A percentile compares a stretch with the other conserved stretches of the same genome.
Conservation (phyloP, 2,329 filamentous ascomycete species). For the Simplicillium sp. region DNA sequence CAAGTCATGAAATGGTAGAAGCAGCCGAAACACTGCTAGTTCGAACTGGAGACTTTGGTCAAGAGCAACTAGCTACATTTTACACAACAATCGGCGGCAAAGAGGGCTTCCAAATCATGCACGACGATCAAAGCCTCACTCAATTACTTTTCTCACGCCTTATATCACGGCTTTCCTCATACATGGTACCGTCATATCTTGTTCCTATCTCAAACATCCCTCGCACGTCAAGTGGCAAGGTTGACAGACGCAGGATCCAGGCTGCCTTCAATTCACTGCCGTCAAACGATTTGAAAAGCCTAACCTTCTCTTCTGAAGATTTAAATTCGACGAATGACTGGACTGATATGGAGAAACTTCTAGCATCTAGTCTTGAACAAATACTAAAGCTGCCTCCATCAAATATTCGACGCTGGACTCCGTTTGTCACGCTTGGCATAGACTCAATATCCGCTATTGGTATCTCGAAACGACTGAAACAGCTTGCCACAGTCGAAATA, state of each 20-base stretch:
- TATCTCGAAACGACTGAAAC: constrained; percentile 49
- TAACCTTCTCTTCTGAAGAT: constrained; percentile 15
- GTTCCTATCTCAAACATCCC: constrained; percentile 63
- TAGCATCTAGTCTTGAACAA: constrained; percentile 46
- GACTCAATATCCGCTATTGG: constrained; percentile 77
- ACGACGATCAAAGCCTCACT: constrained; percentile 24
- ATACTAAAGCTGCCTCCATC: constrained; percentile 33
- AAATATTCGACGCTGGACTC: constrained; percentile 53
- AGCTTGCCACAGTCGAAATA: constrained; percentile 34
- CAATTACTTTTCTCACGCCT: constrained; percentile 44
- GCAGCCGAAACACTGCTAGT: constrained; percentile 58
- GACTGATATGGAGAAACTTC: constrained; percentile 42
- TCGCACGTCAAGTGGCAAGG: constrained; percentile 65
- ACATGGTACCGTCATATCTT: constrained; percentile 72
- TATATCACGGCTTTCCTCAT: constrained; percentile 49
- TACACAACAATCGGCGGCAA: constrained; percentile 40
- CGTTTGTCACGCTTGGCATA: constrained; percentile 69
- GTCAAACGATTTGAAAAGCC: constrained; percentile 30
- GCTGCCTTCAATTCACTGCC: constrained; percentile 36
- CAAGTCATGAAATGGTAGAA: constrained; percentile 38
- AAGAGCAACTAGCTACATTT: constrained; percentile 57
- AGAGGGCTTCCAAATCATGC: constrained; percentile 24
- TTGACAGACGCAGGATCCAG: constrained; percentile 49
- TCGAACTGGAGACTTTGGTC: constrained; percentile 21
- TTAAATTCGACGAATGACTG: constrained; percentile 29